Conservation (phyloP, 805 yeast species). For the Saturnispora saitoi region DNA sequence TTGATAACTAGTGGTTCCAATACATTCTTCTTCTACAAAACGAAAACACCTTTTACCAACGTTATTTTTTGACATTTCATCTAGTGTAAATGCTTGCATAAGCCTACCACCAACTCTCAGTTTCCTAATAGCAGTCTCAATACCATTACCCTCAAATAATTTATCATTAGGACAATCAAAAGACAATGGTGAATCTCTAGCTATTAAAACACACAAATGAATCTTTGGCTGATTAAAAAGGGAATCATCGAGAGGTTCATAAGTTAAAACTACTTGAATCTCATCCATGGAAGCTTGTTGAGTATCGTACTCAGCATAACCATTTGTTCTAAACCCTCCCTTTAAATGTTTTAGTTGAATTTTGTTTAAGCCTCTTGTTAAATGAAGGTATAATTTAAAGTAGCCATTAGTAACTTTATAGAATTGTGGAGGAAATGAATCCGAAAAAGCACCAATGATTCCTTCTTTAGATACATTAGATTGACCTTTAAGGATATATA, state of each 20-base stretch:
- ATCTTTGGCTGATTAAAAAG: constrained; percentile 51
- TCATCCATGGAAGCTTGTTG: constrained; percentile 14
- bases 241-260: constrained; percentile 41
- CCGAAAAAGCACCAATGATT: constrained; percentile 35
- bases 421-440: constrained; percentile 53
- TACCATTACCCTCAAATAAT: constrained; percentile 49
- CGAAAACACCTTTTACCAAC: constrained; percentile 72
- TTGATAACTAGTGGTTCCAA: constrained; percentile 43
- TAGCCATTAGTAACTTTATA: constrained; percentile 61
- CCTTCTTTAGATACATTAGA: constrained; percentile 26
- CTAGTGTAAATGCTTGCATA: constrained; percentile 88
- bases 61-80: constrained; percentile 74
- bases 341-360: constrained; percentile 42
- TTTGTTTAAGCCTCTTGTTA: constrained; percentile 50
- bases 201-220: constrained; percentile 72
- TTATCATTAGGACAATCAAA: constrained; percentile 63
- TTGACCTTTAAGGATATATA: constrained; percentile 42
- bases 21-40: constrained; percentile 56
- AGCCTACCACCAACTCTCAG: constrained; percentile 75
- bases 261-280: constrained; percentile 29
- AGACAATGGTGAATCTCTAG: constrained; percentile 58
- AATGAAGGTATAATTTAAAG: constrained; percentile 68
- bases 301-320: constrained; percentile 20
- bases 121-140: constrained; percentile 65
- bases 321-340: constrained; percentile 29